These are phyloP conservation scores for Drechslera avenae DNA, from an alignment of 2,329 filamentous ascomycete genomes.

Conservation along the genomic window DNA sequence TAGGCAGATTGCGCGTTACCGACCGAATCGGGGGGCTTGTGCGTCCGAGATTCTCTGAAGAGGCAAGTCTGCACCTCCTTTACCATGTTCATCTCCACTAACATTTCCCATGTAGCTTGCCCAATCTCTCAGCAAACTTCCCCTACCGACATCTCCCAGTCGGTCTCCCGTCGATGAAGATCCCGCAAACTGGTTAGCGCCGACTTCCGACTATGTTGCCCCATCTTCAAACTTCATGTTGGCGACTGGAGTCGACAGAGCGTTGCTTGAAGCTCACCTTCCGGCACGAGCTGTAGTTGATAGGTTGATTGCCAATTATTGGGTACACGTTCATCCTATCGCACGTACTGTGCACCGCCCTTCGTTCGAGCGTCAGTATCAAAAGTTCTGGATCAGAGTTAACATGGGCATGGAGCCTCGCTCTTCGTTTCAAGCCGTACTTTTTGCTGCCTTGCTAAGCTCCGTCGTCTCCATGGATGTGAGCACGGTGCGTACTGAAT, in stretches of 20 bases:
- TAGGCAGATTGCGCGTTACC: constrained; percentile 74
- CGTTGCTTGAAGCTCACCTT: constrained; percentile 63
- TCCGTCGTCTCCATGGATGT: constrained; percentile 70
- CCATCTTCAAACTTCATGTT: constrained; percentile 73
- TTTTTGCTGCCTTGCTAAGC: constrained; percentile 73
- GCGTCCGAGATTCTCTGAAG: constrained; percentile 71
- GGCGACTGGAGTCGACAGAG: constrained; percentile 53
- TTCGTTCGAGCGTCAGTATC: constrained; percentile 69
- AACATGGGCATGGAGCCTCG: constrained; percentile 65
- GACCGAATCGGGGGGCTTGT: constrained; percentile 76
- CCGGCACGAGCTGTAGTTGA: constrained; percentile 65
- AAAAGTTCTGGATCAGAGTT: constrained; percentile 68
- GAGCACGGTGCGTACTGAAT: constrained; percentile 56
- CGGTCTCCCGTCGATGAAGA: constrained; percentile 20
- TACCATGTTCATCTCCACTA: neutral
- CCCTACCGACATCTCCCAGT: constrained; percentile 15
- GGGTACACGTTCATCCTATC: constrained; percentile 69
- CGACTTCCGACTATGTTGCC: constrained; percentile 69
- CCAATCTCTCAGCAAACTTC: constrained; percentile 39
- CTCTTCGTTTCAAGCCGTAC: constrained; percentile 67
- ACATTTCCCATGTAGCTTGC: constrained; percentile 29
- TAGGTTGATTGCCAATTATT: constrained; percentile 69
- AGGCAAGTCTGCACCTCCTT: constrained; percentile 55
- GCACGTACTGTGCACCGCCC: constrained; percentile 70
- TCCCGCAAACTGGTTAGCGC: constrained; percentile 61